Evolutionary conservation across 176 grass and related monocot species (phyloP), one percentile per base, ranked within the genome.

Genomic region (Panicum miliaceum): DNA sequence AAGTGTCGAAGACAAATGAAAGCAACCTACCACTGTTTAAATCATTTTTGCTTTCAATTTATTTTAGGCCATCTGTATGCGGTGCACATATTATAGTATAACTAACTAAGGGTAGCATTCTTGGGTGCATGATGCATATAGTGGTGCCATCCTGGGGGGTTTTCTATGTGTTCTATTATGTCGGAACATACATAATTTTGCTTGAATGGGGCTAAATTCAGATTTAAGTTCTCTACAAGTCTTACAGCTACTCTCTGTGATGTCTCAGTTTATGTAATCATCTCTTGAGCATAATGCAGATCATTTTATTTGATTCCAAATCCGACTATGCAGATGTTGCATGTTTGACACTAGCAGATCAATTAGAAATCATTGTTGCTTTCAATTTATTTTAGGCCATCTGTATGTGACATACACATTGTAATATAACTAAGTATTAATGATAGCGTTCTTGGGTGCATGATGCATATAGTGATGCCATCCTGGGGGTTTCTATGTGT

Each of bases 171-270:
- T 52, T 69, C 3, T 25, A 16, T 81, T 38, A 20, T 36, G 22
- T 15, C 8, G 14, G 4, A 32, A 32, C 29, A 32, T 19, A 19
- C 34, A 54, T 81, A 8, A 6, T 25, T 41, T 52, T 41, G 34
- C 78, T 60, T 53, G 2, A 25, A 68, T 37, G 12, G 12, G 47
- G 0, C 12, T 37, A 23, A 22, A 27, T 29, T 70, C 36, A 43
- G 47, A 58, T 81, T 81, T 56, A 57, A 25, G 37, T 80, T 67
- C 12, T n/a, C 7, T 81, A 67, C 4, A 16, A 26, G n/a, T 81
- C 7, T 53, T 32, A 32, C 29, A 65, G 16, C 16, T 53, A 53
- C 78, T 52, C 32, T 61, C 38, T 62, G 8, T 57, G 4, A 57
- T 18, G 22, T 20, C 5, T 54, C 11, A 43, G 8, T 42, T 84